phyloP scores from a whole-genome alignment of 1,139 yeast genomes.

The Kodamaea ohmeri region DNA sequence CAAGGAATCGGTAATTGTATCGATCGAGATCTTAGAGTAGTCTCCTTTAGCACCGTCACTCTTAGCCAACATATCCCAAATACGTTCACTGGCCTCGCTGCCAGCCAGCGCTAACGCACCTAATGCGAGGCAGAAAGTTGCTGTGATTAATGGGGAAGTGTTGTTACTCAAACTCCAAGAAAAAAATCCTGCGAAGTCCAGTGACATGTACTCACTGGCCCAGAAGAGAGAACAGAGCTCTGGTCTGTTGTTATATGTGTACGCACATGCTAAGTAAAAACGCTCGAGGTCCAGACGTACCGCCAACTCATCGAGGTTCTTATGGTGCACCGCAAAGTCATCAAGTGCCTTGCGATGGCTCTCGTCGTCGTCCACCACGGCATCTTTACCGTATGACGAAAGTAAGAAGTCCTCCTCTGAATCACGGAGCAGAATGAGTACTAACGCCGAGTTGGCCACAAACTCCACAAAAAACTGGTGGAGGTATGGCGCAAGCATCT shows the following conservation, averaged over 20 bases:
- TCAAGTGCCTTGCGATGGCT: constrained; percentile 10
- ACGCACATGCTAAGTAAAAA: constrained; percentile 75
- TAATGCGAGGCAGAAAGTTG: constrained; percentile 77
- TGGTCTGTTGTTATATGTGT: constrained; percentile 62
- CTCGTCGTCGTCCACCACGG: constrained; percentile 21
- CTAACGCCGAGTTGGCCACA: constrained; percentile 71
- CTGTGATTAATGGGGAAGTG: constrained; percentile 73
- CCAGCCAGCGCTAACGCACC: constrained; percentile 71
- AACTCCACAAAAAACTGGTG: constrained; percentile 59
- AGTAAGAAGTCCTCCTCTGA: constrained; percentile 81
- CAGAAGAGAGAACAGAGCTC: constrained; percentile 64
- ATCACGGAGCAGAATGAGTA: constrained; percentile 76
- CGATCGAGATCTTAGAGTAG: constrained; percentile 54
- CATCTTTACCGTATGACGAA: constrained; percentile 41
- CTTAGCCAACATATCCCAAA: constrained; percentile 41
- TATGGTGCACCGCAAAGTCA: constrained; percentile 14
- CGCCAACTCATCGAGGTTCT: constrained; percentile 54
- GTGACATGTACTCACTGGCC: constrained; percentile 53
- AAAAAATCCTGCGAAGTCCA: constrained; percentile 64
- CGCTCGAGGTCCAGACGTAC: constrained; percentile 84
- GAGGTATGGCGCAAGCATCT: constrained; percentile 41
- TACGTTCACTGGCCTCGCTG: constrained; percentile 43
- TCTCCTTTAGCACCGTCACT: constrained; percentile 36
- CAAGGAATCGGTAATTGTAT: constrained; percentile 54
- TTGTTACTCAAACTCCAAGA: constrained; percentile 87